Conservation (phyloP, 495 filamentous ascomycete species). For the Podospora pseudoanserina region DNA sequence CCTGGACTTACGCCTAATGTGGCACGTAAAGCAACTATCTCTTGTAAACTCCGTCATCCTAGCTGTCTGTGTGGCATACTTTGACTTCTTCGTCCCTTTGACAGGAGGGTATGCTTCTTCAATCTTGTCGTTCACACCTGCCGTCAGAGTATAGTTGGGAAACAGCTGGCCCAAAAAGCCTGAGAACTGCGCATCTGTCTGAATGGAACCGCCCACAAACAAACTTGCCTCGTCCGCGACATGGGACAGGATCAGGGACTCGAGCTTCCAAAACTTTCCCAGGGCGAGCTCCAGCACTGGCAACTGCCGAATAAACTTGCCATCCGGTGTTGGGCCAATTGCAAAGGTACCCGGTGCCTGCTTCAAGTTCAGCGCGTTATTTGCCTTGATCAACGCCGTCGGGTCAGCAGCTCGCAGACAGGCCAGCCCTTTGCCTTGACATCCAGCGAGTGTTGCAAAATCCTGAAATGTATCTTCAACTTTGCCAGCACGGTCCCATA, state of each 20-base stretch:
- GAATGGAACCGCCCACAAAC: constrained; percentile 43
- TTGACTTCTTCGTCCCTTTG: constrained; percentile 17
- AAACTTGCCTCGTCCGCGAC: constrained; percentile 39
- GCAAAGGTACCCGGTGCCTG: constrained; percentile 40
- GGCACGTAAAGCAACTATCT: constrained; percentile 40
- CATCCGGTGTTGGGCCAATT: constrained; percentile 46
- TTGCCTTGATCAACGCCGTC: constrained; percentile 38
- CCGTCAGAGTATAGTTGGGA: constrained; percentile 33
- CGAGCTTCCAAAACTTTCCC: constrained; percentile 44
- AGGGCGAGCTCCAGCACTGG: constrained; percentile 41
- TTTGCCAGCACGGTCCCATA: constrained; percentile 39
- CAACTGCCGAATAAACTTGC: constrained; percentile 43
- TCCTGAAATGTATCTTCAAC: constrained; percentile 41
- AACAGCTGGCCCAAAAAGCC: constrained; percentile 44
- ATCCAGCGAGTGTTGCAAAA: constrained; percentile 46
- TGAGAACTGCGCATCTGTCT: constrained; percentile 51
- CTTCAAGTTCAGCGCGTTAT: constrained; percentile 34
- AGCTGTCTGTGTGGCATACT: constrained; percentile 33
- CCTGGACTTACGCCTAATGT: constrained; percentile 32
- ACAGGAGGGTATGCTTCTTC: constrained; percentile 37
- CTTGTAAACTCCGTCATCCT: constrained; percentile 33
- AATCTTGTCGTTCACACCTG: constrained; percentile 32
- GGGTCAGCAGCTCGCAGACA: constrained; percentile 42
- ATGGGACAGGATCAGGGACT: constrained; percentile 42
- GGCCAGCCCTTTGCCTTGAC: constrained; percentile 40